phyloP scores from a whole-genome alignment of 148 eudicot species.

The Euryodendron excelsum region DNA sequence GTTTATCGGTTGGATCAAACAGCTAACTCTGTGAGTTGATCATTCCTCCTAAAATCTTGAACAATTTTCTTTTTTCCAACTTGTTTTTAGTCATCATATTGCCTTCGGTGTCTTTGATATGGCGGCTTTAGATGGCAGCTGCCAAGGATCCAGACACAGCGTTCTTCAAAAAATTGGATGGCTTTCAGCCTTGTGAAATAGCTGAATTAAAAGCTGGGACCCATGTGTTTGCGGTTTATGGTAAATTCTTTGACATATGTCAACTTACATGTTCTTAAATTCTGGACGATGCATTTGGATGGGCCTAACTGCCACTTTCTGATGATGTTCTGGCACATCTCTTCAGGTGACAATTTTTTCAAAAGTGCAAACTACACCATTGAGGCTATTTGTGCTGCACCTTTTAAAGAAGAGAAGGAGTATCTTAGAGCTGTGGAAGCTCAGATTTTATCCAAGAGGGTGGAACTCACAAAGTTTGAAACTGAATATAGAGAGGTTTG shows the following conservation, averaged over 20 bases:
- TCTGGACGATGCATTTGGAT: background rate
- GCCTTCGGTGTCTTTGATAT: conserved; percentile 13
- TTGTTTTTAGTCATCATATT: background rate
- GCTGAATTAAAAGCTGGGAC: conserved; percentile 81
- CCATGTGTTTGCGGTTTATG: conserved; percentile 94
- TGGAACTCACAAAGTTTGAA: conserved; percentile 85
- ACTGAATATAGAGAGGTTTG: conserved; percentile 85
- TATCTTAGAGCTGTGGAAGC: conserved; percentile 78
- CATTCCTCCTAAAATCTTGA: conserved; percentile 4
- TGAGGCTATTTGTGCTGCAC: conserved; percentile 72
- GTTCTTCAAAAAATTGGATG: conserved; percentile 85
- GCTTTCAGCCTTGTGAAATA: conserved; percentile 91
- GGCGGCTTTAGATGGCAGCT: conserved; percentile 51
- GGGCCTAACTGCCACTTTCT: background rate
- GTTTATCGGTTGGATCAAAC: conserved; percentile 70
- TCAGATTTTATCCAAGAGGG: conserved; percentile 77
- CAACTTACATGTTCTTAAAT: background rate
- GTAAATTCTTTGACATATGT: conserved; percentile 29
- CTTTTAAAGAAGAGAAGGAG: conserved; percentile 67
- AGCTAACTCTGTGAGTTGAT: conserved; percentile 57
- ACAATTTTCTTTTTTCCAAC: background rate
- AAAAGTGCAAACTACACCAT: conserved; percentile 85
- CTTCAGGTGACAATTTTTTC: conserved; percentile 86
- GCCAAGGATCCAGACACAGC: conserved; percentile 90
- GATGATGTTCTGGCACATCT: conserved; percentile 12